These are phyloP conservation scores for Heliamphora pulchella DNA, from an alignment of 179 eudicot species.

Conservation along the genomic window DNA sequence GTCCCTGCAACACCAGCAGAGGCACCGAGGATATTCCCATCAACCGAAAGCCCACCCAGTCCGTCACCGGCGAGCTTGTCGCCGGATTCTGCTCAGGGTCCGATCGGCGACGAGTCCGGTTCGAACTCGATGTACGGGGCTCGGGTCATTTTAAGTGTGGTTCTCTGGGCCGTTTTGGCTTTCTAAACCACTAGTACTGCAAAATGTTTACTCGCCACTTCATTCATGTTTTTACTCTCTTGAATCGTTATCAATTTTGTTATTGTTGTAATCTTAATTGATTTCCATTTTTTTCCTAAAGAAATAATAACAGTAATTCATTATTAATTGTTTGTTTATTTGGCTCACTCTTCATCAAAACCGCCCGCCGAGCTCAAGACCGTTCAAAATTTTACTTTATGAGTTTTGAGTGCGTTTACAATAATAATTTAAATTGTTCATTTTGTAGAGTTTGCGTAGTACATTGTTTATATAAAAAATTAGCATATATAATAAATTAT, in stretches of 20 bases:
- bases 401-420: too few species aligned
- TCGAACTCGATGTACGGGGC: slow-evolving; percentile 17
- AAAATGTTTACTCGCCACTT: too few species aligned
- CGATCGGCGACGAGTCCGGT: slow-evolving; percentile 22
- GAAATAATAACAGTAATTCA: not conserved
- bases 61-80: slow-evolving; percentile 17
- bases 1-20: slow-evolving; percentile 22
- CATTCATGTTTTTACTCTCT: not conserved
- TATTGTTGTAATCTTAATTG: not conserved
- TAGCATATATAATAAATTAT: too few species aligned
- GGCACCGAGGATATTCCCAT: slow-evolving; percentile 22
- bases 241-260: not conserved
- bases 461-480: too few species aligned
- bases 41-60: slow-evolving; percentile 20
- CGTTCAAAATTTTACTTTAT: too few species aligned
- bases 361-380: too few species aligned
- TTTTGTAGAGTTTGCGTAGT: too few species aligned
- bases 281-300: not conserved
- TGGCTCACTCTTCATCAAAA: not conserved
- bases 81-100: slow-evolving; percentile 27
- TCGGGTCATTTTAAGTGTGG: slow-evolving; percentile 23
- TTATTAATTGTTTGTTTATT: not conserved
- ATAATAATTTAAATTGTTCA: too few species aligned
- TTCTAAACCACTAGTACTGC: slow-evolving; percentile 4
- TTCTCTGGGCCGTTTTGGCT: slow-evolving; percentile 25